Conservation (phyloP, 73 alveolate species). For the Vitrella brassicaformis region DNA sequence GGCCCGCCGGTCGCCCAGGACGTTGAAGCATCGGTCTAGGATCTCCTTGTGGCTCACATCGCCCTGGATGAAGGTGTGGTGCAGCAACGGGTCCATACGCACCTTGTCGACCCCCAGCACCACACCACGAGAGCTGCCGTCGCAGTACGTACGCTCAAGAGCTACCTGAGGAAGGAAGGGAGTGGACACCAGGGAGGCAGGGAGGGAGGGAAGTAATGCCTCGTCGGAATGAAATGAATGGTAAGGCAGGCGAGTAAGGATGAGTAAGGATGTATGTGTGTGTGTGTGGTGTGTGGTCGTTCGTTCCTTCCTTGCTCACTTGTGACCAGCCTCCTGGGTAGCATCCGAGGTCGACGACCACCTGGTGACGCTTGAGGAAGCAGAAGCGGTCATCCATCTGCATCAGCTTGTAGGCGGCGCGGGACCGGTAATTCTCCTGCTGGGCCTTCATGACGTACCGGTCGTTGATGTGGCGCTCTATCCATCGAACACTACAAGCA, state of each 20-base stretch:
- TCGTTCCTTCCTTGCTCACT: not conserved
- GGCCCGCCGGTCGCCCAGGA: not conserved
- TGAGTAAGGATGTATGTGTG: no score
- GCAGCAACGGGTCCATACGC: not conserved
- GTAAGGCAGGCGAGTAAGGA: no score
- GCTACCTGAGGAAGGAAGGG: not conserved
- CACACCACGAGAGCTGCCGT: not conserved
- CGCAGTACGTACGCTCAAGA: not conserved
- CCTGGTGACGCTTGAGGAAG: constrained; percentile 62
- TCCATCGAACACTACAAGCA: no score
- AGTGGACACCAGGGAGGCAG: no score
- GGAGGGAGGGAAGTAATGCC: no score
- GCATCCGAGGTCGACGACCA: not conserved
- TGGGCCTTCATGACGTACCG: not conserved
- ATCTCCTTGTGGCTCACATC: not conserved
- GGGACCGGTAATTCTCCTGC: constrained; percentile 59
- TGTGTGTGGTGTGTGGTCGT: no score
- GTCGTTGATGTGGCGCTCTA: not conserved
- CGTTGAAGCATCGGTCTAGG: not conserved
- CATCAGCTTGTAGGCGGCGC: constrained; percentile 94
- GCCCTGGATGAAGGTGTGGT: not conserved
- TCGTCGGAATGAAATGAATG: no score
- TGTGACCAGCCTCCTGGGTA: not conserved
- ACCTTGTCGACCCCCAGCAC: not conserved
- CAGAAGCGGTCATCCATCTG: constrained; percentile 83